Conservation (phyloP, 1,284 basidiomycete species). For the Ceratobasidium papillatum region DNA sequence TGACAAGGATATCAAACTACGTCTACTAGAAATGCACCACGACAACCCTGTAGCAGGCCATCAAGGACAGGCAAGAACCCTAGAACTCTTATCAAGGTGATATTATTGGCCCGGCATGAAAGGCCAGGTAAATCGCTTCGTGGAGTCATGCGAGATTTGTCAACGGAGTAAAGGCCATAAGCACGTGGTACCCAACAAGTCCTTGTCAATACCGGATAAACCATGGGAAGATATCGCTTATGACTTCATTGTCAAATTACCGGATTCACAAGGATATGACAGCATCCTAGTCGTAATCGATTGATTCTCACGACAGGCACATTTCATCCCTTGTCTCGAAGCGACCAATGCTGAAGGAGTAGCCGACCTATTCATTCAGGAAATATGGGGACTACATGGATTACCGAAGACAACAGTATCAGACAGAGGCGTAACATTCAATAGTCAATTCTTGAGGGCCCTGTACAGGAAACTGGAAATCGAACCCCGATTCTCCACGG, state of each 20-base stretch:
- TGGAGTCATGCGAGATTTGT: constrained; percentile 39
- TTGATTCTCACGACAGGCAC: too few relatives aligned
- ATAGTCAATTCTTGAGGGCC: too few relatives aligned
- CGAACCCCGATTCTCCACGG: constrained; percentile 46
- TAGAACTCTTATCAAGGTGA: constrained; percentile 1
- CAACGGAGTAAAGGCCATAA: too few relatives aligned
- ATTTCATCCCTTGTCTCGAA: too few relatives aligned
- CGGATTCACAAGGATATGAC: constrained; percentile 49
- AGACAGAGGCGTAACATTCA: constrained; percentile 44
- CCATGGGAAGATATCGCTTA: constrained; percentile 52
- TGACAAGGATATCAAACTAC: too few relatives aligned
- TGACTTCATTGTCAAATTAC: constrained; percentile 53
- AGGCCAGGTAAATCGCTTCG: not conserved
- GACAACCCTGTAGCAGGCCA: too few relatives aligned
- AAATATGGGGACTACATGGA: constrained; percentile 38
- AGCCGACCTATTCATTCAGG: too few relatives aligned
- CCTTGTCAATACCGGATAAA: constrained; percentile 45
- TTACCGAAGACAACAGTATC: not conserved
- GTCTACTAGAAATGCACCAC: too few relatives aligned
- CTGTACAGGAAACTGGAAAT: too few relatives aligned
- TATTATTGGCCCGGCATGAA: constrained; percentile 28
- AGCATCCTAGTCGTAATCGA: constrained; percentile 51
- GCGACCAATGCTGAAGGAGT: too few relatives aligned
- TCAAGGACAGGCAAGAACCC: constrained; percentile 49
- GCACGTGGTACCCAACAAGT: too few relatives aligned